Evolutionary conservation across 2,329 filamentous ascomycete genomes (phyloP).

Genomic region (Xylariomycetidae sp.): DNA sequence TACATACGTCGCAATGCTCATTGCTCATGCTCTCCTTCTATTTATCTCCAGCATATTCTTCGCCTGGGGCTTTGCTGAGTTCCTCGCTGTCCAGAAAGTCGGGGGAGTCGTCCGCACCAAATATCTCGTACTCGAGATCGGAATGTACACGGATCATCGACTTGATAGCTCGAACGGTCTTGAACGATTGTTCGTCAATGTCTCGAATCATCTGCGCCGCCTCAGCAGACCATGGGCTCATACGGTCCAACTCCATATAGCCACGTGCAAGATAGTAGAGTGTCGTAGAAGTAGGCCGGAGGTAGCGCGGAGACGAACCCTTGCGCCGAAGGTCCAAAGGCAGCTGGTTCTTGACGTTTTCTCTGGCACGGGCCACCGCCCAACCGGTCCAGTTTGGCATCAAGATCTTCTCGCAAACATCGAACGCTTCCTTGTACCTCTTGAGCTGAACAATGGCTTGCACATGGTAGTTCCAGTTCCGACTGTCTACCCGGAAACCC

Average conservation of each 20-base stretch:
- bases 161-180: constrained; percentile 23
- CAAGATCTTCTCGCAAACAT: constrained; percentile 67
- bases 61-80: background rate
- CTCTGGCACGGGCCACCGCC: constrained; percentile 30
- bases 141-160: constrained; percentile 25
- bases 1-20: no score
- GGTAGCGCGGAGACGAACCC: constrained; percentile 29
- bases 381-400: constrained; percentile 78
- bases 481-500: constrained; percentile 69
- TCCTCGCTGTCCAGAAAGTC: constrained; percentile 5
- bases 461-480: constrained; percentile 77
- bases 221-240: constrained; percentile 42
- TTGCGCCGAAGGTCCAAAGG: constrained; percentile 34
- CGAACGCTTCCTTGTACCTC: constrained; percentile 61
- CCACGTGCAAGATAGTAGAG: constrained; percentile 43
- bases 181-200: constrained; percentile 33
- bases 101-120: constrained; percentile 10
- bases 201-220: constrained; percentile 33
- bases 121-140: constrained; percentile 19
- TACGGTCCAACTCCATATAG: constrained; percentile 43
- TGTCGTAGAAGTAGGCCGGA: constrained; percentile 38
- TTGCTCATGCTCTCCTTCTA: no score
- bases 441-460: constrained; percentile 57
- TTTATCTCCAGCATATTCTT: no score
- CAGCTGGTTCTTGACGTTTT: constrained; percentile 21